These are phyloP conservation scores for Melanopsichium pennsylvanicum DNA, from an alignment of 1,284 basidiomycete species.

Conservation along the genomic window DNA sequence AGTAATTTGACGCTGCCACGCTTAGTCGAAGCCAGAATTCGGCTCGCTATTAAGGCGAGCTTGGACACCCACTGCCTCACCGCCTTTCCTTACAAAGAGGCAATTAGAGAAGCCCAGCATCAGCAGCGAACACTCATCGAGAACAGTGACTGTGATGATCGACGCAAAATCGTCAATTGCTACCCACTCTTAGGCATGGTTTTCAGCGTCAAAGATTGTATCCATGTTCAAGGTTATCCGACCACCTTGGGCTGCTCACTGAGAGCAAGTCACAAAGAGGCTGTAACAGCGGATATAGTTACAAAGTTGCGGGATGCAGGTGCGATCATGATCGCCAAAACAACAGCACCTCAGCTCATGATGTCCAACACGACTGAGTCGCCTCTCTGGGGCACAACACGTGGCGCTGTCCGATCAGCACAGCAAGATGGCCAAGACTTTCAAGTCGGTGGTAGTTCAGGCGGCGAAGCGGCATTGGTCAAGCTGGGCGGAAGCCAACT, in stretches of 20 bases:
- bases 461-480: constrained; percentile 49
- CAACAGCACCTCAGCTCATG: constrained; percentile 47
- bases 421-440: constrained; percentile 11
- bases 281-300: constrained; percentile 6
- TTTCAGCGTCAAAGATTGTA: constrained; percentile 53
- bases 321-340: constrained; percentile 51
- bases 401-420: background rate
- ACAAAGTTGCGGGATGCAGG: constrained; percentile 7
- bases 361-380: constrained; percentile 41
- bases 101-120: background rate
- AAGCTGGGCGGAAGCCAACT: constrained; percentile 34
- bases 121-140: background rate
- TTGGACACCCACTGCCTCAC: constrained; percentile 42
- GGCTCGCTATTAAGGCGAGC: constrained; percentile 23
- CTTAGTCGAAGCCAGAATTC: constrained; percentile 24
- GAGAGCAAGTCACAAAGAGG: constrained; percentile 8
- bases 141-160: background rate
- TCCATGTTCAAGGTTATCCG: constrained; percentile 26
- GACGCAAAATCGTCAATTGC: background rate
- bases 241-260: constrained; percentile 43
- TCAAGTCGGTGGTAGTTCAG: constrained; percentile 48
- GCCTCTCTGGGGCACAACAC: constrained; percentile 30
- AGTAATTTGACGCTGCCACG: background rate
- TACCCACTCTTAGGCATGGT: constrained; percentile 33
- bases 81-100: constrained; percentile 24